These are phyloP conservation scores for Parasarocladium wereldwijsianum DNA, from an alignment of 2,329 filamentous ascomycete genomes.

Conservation along the genomic window DNA sequence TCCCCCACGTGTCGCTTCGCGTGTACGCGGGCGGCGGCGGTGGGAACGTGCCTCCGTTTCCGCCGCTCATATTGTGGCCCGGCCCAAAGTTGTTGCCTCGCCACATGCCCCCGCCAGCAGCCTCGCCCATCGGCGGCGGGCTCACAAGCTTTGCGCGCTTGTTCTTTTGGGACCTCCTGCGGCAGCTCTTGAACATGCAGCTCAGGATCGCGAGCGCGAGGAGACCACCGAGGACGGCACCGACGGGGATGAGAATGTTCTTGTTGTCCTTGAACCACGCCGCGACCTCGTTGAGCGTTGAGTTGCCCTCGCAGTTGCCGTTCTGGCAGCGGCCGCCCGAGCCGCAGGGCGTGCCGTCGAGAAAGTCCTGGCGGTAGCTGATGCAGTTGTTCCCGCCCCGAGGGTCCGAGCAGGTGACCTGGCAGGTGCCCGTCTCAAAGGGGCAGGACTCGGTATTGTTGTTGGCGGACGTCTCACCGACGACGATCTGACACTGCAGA, in stretches of 20 bases:
- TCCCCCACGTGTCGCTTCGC: no score
- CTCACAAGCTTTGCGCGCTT: constrained; percentile 1
- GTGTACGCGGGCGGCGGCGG: constrained; percentile 2
- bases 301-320: constrained; percentile 61
- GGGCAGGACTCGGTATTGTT: constrained; percentile 75
- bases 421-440: constrained; percentile 44
- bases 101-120: neutral
- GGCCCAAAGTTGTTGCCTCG: no score
- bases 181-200: constrained; percentile 42
- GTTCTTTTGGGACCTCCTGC: constrained; percentile 9
- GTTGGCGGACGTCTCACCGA: constrained; percentile 57
- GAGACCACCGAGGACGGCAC: constrained; percentile 55
- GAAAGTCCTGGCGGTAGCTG: constrained; percentile 74
- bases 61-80: no score
- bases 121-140: neutral
- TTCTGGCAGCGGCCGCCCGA: constrained; percentile 68
- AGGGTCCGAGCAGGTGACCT: constrained; percentile 61
- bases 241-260: constrained; percentile 69
- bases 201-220: constrained; percentile 47
- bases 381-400: constrained; percentile 55
- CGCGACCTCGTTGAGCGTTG: constrained; percentile 53
- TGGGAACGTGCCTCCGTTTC: neutral
- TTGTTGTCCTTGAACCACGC: constrained; percentile 68
- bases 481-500: constrained; percentile 72
- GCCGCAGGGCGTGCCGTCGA: constrained; percentile 78